Evolutionary conservation across 345 rosid genomes (phyloP).

Genomic region (Corymbia maculata): DNA sequence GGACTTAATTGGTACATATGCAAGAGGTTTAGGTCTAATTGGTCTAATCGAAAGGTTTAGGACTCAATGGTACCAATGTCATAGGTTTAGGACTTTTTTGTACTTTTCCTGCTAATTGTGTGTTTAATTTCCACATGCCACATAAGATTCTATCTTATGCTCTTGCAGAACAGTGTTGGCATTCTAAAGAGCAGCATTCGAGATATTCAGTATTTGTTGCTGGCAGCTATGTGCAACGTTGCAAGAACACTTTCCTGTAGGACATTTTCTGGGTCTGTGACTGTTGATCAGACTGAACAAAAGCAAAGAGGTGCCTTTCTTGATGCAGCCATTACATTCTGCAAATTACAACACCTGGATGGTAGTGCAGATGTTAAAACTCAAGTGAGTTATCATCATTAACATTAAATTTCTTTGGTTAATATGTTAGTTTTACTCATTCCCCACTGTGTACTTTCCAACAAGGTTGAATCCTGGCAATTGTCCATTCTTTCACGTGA

Average conservation of each 20-base stretch:
- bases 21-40: not conserved
- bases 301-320: conserved; percentile 60
- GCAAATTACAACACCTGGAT: conserved; percentile 89
- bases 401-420: not conserved
- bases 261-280: conserved; percentile 32
- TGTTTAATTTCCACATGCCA: not conserved
- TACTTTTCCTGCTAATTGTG: not conserved
- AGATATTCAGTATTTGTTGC: conserved; percentile 64
- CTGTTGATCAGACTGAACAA: conserved; percentile 50
- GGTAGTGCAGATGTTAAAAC: conserved; percentile 47
- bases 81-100: not conserved
- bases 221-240: conserved; percentile 69
- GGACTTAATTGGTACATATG: not conserved
- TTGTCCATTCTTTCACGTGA: not conserved
- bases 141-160: not conserved
- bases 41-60: not conserved
- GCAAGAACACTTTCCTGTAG: conserved; percentile 53
- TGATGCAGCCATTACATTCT: conserved; percentile 76
- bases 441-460: not conserved
- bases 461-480: not conserved
- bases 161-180: conserved; percentile 44
- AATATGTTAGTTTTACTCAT: not conserved
- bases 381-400: conserved; percentile 41
- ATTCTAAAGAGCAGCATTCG: conserved; percentile 34
- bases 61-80: not conserved